A percentile compares a stretch with the other conserved stretches of the same genome.
These are phyloP conservation scores for Colletotrichum simmondsii DNA, from an alignment of 2,329 filamentous ascomycete genomes.

Conservation along the genomic window DNA sequence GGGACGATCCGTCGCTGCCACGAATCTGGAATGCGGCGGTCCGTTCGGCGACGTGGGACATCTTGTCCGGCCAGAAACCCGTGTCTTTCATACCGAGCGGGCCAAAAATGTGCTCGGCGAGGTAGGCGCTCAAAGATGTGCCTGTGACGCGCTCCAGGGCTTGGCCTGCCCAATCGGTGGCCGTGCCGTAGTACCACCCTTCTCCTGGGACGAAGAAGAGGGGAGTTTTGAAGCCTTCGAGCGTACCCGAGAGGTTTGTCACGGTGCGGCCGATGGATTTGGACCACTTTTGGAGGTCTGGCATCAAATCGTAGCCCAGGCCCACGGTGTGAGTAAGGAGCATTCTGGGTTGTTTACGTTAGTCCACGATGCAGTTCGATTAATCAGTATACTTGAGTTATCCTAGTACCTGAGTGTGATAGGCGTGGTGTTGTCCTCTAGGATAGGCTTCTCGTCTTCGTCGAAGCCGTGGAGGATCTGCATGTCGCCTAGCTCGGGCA, in stretches of 20 bases:
- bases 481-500: constrained; percentile 47
- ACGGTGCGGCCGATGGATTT: constrained; percentile 44
- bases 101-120: constrained; percentile 48
- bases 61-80: constrained; percentile 46
- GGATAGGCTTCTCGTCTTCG: constrained; percentile 46
- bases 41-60: constrained; percentile 40
- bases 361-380: too few relatives aligned
- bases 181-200: constrained; percentile 60
- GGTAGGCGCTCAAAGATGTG: constrained; percentile 48
- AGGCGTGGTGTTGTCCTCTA: constrained; percentile 47
- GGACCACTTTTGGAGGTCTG: constrained; percentile 53
- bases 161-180: constrained; percentile 59
- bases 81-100: constrained; percentile 50
- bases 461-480: constrained; percentile 52
- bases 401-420: constrained; percentile 50
- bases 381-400: too few relatives aligned
- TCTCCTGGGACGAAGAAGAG: constrained; percentile 56
- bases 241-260: constrained; percentile 45
- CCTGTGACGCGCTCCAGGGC: constrained; percentile 54
- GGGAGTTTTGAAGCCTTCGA: constrained; percentile 53
- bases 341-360: constrained; percentile 38
- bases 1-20: constrained; percentile 35
- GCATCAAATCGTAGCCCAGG: constrained; percentile 53
- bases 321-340: constrained; percentile 63
- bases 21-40: constrained; percentile 36